These are phyloP conservation scores for Pisolithus orientalis DNA, from an alignment of 768 basidiomycete species.

Conservation along the genomic window DNA sequence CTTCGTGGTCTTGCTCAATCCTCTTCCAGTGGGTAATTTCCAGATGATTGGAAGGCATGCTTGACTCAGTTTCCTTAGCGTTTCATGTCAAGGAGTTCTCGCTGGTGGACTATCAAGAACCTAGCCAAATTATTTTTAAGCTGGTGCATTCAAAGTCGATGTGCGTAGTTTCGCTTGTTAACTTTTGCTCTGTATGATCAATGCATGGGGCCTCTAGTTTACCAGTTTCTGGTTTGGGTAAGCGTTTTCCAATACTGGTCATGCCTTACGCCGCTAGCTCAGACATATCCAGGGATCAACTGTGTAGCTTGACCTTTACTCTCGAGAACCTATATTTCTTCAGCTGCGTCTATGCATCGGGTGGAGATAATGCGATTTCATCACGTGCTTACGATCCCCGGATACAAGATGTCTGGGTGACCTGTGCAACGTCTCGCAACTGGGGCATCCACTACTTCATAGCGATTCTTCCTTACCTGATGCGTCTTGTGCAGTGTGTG, in stretches of 20 bases:
- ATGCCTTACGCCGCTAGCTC: neutral
- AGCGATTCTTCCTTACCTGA: conserved; percentile 58
- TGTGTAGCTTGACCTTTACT: conserved; percentile 74
- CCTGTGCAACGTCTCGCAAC: conserved; percentile 33
- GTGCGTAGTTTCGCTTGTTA: conserved; percentile 29
- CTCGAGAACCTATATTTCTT: conserved; percentile 69
- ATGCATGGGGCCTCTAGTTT: conserved; percentile 40
- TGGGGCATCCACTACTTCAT: conserved; percentile 65
- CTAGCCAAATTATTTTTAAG: conserved; percentile 58
- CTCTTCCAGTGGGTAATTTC: conserved; percentile 48
- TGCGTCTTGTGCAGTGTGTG: conserved; percentile 80
- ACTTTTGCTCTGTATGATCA: neutral
- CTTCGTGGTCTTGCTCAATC: conserved; percentile 60
- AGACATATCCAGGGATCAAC: conserved; percentile 54
- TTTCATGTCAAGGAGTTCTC: conserved; percentile 22
- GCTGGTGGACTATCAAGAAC: conserved; percentile 78
- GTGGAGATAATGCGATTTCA: neutral
- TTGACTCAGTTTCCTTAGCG: conserved; percentile 38
- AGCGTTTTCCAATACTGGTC: conserved; percentile 10
- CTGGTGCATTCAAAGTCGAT: conserved; percentile 70
- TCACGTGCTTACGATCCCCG: conserved; percentile 8
- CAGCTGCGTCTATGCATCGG: conserved; percentile 57
- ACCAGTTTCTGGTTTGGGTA: conserved; percentile 89
- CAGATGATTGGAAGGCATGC: too few species aligned
- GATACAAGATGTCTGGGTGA: conserved; percentile 44